These are phyloP conservation scores for Hemisphaericaspora lyxosophila DNA, from an alignment of 1,139 yeast genomes.

Conservation along the genomic window DNA sequence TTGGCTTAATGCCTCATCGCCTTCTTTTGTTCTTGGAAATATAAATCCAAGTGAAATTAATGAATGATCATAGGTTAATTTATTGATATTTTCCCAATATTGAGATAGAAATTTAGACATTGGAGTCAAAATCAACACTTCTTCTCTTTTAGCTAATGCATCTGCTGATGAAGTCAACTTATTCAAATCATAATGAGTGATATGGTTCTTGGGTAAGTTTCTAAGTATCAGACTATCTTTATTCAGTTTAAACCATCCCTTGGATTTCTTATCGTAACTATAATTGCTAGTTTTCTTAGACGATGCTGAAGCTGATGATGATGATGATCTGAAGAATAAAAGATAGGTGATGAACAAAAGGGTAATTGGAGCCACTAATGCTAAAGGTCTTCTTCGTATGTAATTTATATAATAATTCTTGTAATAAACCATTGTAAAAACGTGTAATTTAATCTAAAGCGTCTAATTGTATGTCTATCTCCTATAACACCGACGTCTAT, in stretches of 20 bases:
- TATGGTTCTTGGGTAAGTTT: slow-evolving; percentile 72
- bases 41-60: slow-evolving; percentile 88
- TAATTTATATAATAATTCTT: slow-evolving; percentile 44
- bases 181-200: slow-evolving; percentile 82
- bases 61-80: slow-evolving; percentile 77
- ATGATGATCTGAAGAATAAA: slow-evolving; percentile 36
- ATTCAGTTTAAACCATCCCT: slow-evolving; percentile 45
- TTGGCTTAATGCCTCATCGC: slow-evolving; percentile 70
- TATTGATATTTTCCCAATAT: slow-evolving; percentile 82
- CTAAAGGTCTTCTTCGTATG: slow-evolving; percentile 60
- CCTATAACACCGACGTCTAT: too few species aligned
- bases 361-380: slow-evolving; percentile 46
- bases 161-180: slow-evolving; percentile 65
- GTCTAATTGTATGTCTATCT: too few species aligned
- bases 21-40: slow-evolving; percentile 76
- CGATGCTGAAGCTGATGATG: slow-evolving; percentile 15
- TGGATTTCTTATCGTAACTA: slow-evolving; percentile 49
- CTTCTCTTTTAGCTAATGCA: slow-evolving; percentile 74
- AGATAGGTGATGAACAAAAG: slow-evolving; percentile 42
- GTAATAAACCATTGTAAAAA: slow-evolving; percentile 14
- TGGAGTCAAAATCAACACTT: slow-evolving; percentile 82
- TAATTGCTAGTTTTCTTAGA: slow-evolving; percentile 38
- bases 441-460: too few species aligned
- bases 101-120: slow-evolving; percentile 79
- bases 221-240: slow-evolving; percentile 53